A percentile compares a stretch with the other conserved stretches of the same genome.
Evolutionary conservation across 176 grass and related monocot genomes (phyloP).

Genomic region (Zizania latifolia): DNA sequence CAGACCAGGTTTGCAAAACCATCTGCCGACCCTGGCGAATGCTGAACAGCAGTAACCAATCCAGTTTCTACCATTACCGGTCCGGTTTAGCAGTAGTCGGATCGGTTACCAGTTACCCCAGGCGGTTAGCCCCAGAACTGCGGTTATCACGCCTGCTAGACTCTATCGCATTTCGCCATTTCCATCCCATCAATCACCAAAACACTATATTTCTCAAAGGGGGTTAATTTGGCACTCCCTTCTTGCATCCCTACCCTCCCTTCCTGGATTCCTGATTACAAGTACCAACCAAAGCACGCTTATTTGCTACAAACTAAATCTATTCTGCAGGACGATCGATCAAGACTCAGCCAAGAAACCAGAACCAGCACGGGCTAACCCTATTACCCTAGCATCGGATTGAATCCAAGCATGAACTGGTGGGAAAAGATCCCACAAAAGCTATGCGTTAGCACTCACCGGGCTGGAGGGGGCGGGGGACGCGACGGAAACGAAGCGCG

Average conservation of each 20-base stretch:
- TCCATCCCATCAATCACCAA: neutral
- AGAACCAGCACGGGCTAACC: neutral
- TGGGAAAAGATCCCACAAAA: neutral
- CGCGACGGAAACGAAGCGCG: too few species aligned
- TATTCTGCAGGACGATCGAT: neutral
- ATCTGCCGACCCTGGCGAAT: too few species aligned
- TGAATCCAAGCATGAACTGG: neutral
- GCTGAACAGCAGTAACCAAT: too few species aligned
- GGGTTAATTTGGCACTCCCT: too few species aligned
- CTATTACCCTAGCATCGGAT: neutral
- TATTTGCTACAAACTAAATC: neutral
- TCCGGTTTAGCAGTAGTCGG: too few species aligned
- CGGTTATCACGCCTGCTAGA: too few species aligned
- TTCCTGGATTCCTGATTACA: neutral
- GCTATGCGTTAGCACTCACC: too few species aligned
- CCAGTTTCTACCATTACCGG: too few species aligned
- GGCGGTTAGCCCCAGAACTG: too few species aligned
- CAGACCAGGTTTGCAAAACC: too few species aligned
- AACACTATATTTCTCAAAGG: neutral
- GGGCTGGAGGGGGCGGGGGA: neutral
- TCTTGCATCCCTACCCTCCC: neutral
- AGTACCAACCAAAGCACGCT: neutral
- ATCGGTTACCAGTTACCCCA: too few species aligned
- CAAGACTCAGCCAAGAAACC: neutral
- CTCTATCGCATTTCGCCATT: too few species aligned